Base-by-base conservation (phyloP, 1,284 basidiomycete genomes). In the Serendipita sp. region DNA sequence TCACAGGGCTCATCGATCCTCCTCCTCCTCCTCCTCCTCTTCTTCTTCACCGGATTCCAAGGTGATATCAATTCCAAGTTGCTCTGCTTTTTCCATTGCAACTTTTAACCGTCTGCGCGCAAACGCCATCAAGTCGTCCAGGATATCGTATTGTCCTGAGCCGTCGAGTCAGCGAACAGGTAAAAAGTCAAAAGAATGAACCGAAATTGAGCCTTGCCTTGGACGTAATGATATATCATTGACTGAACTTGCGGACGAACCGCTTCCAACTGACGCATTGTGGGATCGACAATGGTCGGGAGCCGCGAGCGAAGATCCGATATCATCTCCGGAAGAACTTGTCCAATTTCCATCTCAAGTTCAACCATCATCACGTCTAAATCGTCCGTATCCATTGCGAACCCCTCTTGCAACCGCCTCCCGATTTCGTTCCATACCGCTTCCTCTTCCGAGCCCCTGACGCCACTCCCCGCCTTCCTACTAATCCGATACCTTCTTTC, bases 401-500 rank as follows among this genome's bases (percentile, higher is more conserved):
- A 68, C 6, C 72, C 67, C 15, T 53, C 12, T 26, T 53, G 74
- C 67, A 15, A 87, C 65, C n/a, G 76, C 73, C 1, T 61, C 67
- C 3, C 82, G 71, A 87, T 74, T 44, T 81, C 80, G 15, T 76
- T 73, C 82, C 88, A 86, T 4, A 91, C 70, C 0, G 76, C 79
- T 8, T 83, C 79, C 1, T 75, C 79, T 1, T 82, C 79, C 22
- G 22, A 22, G 22, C 22, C 22, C 22, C 22, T 22, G 22, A 22
- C 22, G 15, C 78, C 84, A 87, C 63, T 78, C 77, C 64, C 78
- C 72, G 3, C 65, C 66, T 58, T 60, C 72, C 70, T 67, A 63
- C 62, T 61, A 2, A 62, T 47, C 66, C 55, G 62, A 66, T 60
- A 71, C 68, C 68, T 42, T 53, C 67, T 62, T 55, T 68, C 55